Base-by-base conservation (phyloP, 2,329 filamentous ascomycete genomes). In the Talaromyces amestolkiae region DNA sequence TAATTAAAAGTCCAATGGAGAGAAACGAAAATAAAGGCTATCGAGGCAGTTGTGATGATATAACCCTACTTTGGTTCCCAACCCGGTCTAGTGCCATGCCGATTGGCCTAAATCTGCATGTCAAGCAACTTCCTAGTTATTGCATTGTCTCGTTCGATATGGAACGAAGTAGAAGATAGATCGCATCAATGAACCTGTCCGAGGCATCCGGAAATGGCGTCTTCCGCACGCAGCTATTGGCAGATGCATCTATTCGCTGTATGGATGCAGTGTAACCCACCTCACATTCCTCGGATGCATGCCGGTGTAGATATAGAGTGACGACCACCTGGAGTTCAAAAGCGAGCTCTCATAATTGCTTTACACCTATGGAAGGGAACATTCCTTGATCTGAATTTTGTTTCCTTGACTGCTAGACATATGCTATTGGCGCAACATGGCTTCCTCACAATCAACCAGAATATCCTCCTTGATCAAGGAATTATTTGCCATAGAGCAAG, bases 391-490 rank as follows among this genome's bases (percentile, higher is more conserved):
- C 24, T 53, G 13, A 11, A 33, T 45, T 15, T 45, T 22, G 45
- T 22, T 49, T 27, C 11, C 1, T 7, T 6, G 11, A 4, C 0
- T 49, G 22, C 45, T 9, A 27, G 22, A 13, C 11, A 27, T 24
- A 17, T 1, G 22, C 17, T 5, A 31, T 10, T 31, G 22, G 8
- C n/a, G 24, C 22, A 19, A 11, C 31, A 64, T 64, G 63, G 58
- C 63, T 5, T 53, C 47, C 31, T n/a, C 45, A 31, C 58, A 65
- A 15, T 65, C 63, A 24, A 31, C 22, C n/a, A 65, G 43, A 10
- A 45, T 65, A 37, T 61, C 63, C 1, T 53, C 45, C 27, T 61
- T 65, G 56, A 65, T 65, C 31, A 60, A 47, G n/a, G 19, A 61
- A 22, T 35, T 65, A 39, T 60, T 39, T 13, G 63, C 47, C 37